Percentiles rank a stretch among this genome's conserved stretches.
These are phyloP conservation scores for Biscogniauxia mediterranea DNA, from an alignment of 2,329 filamentous ascomycete genomes.

Conservation along the genomic window DNA sequence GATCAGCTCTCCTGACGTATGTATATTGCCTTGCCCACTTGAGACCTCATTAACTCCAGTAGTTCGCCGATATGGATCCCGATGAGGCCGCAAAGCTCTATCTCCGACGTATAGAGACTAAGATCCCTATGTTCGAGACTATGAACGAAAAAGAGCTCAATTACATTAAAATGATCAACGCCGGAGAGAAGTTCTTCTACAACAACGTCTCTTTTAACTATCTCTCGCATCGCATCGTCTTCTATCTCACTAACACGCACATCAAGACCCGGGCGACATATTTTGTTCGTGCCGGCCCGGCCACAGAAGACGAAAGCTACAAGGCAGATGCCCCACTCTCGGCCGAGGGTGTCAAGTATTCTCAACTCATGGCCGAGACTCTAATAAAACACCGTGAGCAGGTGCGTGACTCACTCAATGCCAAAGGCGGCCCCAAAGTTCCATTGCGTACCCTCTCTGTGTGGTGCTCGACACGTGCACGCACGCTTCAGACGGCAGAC, in stretches of 20 bases:
- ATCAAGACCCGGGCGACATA: constrained; percentile 94
- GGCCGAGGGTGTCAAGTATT: constrained; percentile 75
- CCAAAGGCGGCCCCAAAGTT: constrained; percentile 63
- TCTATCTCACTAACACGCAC: constrained; percentile 95
- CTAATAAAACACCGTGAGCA: constrained; percentile 80
- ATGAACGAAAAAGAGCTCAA: constrained; percentile 94
- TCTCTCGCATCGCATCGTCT: constrained; percentile 93
- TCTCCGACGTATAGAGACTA: constrained; percentile 81
- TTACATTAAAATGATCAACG: constrained; percentile 99
- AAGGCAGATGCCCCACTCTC: constrained; percentile 86
- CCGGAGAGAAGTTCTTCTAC: constrained; percentile 86
- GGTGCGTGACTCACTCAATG: constrained; percentile 69
- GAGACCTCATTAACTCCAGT: constrained; percentile 15
- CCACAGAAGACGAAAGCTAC: constrained; percentile 86
- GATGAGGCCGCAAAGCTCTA: constrained; percentile 93
- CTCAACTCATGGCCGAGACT: constrained; percentile 80
- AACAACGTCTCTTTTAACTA: constrained; percentile 98
- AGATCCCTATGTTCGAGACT: constrained; percentile 94
- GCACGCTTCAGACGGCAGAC: constrained; percentile 87
- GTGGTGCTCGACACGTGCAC: constrained; percentile 90
- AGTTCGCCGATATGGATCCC: constrained; percentile 89
- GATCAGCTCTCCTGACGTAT: constrained; percentile 91
- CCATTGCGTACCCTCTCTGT: constrained; percentile 79
- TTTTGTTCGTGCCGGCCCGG: constrained; percentile 84
- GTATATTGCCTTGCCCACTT: not conserved